Conservation (phyloP, 169 alveolate species). For the Plasmodium vinckei region DNA sequence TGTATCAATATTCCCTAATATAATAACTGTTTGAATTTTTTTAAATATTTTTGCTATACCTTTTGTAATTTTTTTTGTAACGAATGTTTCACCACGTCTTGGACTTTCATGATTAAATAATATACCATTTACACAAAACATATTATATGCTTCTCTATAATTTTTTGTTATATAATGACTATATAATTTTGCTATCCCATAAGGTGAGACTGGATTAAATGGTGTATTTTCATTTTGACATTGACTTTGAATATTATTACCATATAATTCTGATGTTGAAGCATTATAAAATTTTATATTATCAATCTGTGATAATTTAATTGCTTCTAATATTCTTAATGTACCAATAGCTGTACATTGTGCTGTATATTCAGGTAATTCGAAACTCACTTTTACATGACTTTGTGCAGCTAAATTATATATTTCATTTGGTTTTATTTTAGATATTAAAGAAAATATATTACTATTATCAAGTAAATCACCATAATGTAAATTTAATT, state of each 20-base stretch:
- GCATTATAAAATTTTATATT: constrained; percentile 82
- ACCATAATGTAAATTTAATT: constrained; percentile 86
- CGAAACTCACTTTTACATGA: constrained; percentile 90
- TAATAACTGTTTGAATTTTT: constrained; percentile 29
- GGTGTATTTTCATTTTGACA: constrained; percentile 86
- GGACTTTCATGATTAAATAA: constrained; percentile 90
- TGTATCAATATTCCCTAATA: constrained; percentile 85
- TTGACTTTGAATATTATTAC: constrained; percentile 43
- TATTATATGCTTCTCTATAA: constrained; percentile 83
- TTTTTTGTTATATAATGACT: constrained; percentile 81
- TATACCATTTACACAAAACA: constrained; percentile 86
- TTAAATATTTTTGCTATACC: constrained; percentile 81
- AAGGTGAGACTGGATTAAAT: constrained; percentile 91
- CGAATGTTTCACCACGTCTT: constrained; percentile 85
- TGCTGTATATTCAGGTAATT: constrained; percentile 87
- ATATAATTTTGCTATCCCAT: constrained; percentile 87
- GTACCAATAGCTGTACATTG: constrained; percentile 85
- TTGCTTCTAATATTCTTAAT: constrained; percentile 84
- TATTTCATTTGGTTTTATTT: constrained; percentile 82
- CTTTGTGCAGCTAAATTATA: constrained; percentile 89
- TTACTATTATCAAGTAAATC: constrained; percentile 85
- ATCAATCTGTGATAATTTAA: constrained; percentile 71
- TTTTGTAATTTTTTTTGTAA: constrained; percentile 84
- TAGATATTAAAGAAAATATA: constrained; percentile 74
- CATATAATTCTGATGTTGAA: constrained; percentile 88